phyloP scores from a whole-genome alignment of 1,139 yeast species.

The Pneumocystis sp. region DNA sequence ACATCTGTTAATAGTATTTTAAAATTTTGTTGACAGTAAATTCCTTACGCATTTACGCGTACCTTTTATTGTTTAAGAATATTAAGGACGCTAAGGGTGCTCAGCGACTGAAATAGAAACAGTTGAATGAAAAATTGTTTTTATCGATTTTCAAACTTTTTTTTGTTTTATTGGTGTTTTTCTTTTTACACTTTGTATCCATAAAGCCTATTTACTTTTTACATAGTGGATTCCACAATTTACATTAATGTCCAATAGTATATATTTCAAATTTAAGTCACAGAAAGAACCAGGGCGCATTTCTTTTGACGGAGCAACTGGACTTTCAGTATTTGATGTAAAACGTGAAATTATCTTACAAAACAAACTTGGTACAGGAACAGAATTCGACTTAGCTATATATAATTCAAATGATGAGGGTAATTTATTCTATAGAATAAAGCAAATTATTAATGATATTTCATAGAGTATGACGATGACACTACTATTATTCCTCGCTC shows the following conservation, averaged over 20 bases:
- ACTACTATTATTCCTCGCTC: constrained; percentile 72
- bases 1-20: not conserved
- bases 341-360: constrained; percentile 77
- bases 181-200: not conserved
- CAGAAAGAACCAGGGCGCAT: constrained; percentile 70
- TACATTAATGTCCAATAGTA: constrained; percentile 62
- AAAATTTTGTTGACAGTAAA: not conserved
- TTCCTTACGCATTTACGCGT: not conserved
- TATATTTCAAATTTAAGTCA: constrained; percentile 74
- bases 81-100: not conserved
- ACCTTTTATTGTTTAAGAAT: not conserved
- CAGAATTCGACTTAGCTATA: constrained; percentile 63
- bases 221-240: not conserved
- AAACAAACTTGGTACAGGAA: constrained; percentile 69
- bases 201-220: not conserved
- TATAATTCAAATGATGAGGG: constrained; percentile 61
- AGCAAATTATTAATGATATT: not conserved
- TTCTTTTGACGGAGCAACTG: constrained; percentile 79
- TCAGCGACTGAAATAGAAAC: not conserved
- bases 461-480: constrained; percentile 63
- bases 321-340: constrained; percentile 83
- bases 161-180: not conserved
- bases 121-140: not conserved
- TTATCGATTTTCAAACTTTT: not conserved
- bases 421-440: constrained; percentile 8